A percentile compares a stretch with the other conserved stretches of the same genome.
These are phyloP conservation scores for Pyrrhoderma noxium DNA, from an alignment of 1,284 basidiomycete genomes.

Conservation along the genomic window DNA sequence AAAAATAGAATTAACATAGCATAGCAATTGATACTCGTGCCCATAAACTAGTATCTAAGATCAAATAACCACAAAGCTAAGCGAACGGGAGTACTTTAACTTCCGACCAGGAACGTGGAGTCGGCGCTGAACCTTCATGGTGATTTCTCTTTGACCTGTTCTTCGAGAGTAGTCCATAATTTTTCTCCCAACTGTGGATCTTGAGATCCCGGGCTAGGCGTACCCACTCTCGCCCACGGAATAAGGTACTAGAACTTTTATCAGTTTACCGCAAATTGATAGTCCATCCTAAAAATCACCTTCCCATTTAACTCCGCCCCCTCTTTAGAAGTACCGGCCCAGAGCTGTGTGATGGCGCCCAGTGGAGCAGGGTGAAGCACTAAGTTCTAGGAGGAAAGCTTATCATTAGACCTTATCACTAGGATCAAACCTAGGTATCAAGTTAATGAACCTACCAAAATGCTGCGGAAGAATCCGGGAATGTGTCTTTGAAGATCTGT, in stretches of 20 bases:
- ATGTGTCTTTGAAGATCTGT: slow-evolving; percentile 38
- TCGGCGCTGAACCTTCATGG: no score
- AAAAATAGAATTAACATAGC: no score
- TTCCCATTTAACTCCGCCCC: slow-evolving; percentile 33
- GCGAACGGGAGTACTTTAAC: no score
- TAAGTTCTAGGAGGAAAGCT: slow-evolving; percentile 8
- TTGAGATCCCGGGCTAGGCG: slow-evolving; percentile 24
- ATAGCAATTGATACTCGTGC: no score
- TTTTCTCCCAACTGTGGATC: slow-evolving; percentile 30
- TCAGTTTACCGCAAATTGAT: background rate
- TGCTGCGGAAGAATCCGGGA: background rate
- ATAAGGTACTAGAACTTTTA: slow-evolving; percentile 30
- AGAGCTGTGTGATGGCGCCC: slow-evolving; percentile 40
- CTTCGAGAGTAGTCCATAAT: slow-evolving; percentile 36
- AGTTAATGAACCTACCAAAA: slow-evolving; percentile 12
- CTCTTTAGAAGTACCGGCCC: slow-evolving; percentile 39
- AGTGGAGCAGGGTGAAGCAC: slow-evolving; percentile 18
- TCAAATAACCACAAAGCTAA: no score
- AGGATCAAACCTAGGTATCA: slow-evolving; percentile 2
- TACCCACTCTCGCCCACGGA: slow-evolving; percentile 37
- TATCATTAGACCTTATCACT: no score
- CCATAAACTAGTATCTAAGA: no score
- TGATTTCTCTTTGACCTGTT: slow-evolving; percentile 25
- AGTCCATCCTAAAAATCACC: slow-evolving; percentile 8
- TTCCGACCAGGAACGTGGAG: no score